A percentile compares a stretch with the other conserved stretches of the same genome.
Evolutionary conservation across 2,329 filamentous ascomycete species (phyloP).

Genomic region (Emmonsia crescens): DNA sequence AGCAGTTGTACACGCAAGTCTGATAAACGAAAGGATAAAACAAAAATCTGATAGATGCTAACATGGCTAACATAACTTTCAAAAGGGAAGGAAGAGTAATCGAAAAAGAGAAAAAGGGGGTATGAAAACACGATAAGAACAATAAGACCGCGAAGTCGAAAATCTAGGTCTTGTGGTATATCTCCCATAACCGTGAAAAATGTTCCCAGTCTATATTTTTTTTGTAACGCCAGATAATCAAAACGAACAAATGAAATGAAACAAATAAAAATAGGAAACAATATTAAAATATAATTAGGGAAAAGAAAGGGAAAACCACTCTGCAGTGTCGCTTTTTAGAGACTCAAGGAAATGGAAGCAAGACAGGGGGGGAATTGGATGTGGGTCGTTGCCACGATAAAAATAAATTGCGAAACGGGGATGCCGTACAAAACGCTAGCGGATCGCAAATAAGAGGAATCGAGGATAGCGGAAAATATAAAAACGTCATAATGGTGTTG

Average conservation of each 20-base stretch:
- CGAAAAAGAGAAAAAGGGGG: not conserved
- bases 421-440: not conserved
- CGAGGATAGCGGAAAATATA: not conserved
- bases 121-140: conserved; percentile 6
- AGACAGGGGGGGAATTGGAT: not conserved
- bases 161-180: conserved; percentile 17
- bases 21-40: not conserved
- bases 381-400: not conserved
- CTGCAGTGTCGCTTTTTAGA: not conserved
- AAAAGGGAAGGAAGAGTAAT: not conserved
- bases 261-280: conserved; percentile 2
- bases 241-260: not conserved
- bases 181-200: conserved; percentile 11
- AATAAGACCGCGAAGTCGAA: conserved; percentile 8
- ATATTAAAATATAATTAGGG: not conserved
- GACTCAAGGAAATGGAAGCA: not conserved
- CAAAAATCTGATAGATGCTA: not conserved
- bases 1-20: conserved; percentile 17
- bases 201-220: conserved; percentile 6
- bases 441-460: conserved; percentile 1
- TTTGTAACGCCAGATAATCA: conserved; percentile 4
- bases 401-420: not conserved
- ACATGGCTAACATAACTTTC: conserved; percentile 1
- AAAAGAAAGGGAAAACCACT: not conserved
- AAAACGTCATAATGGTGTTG: conserved; percentile 2